Evolutionary conservation across 805 yeast genomes (phyloP), one percentile per base, ranked within the genome.

Genomic region (Yarrowia sp.): DNA sequence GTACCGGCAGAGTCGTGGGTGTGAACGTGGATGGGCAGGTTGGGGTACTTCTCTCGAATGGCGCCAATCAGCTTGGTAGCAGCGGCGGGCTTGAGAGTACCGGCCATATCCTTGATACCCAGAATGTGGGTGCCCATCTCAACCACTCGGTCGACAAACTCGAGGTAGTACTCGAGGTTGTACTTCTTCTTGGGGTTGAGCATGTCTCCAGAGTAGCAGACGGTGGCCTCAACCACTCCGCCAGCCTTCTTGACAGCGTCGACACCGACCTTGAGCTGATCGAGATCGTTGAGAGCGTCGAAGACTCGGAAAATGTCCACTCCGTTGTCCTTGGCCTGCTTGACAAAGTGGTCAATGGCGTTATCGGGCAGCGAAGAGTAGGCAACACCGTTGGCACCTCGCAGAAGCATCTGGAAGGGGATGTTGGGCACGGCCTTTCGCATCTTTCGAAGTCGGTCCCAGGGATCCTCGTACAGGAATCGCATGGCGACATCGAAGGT

Each of bases 1-100:
- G 99, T 95, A 82, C 99, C 99, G 43, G 99, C 99, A 71, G 98
- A 93, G 81, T 95, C 99, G 81, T 95, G 99, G 42, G 98, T 93
- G 81, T 95, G 99, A 53, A 95, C 98, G 78, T 95, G 99, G 77
- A 95, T 95, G 73, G 98, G 98, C 77, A 95, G 84, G 76, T 91
- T 87, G 69, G 99, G 99, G 80, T 90, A 91, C 79, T 85, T 88
- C 70, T 85, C 86, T 81, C 99, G 87, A 74, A 95, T 86, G 36
- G 91, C 82, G 70, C 93, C 86, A 73, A 95, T 85, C 77, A 95
- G 86, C 67, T 88, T 73, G 60, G 84, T 86, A 53, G 99, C 99
- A 70, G 99, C 99, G 70, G 86, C 82, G 70, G 99, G 99, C 80
- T 94, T 93, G 82, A 95, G 79, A 72, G 98, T 94, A 83, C 99